Conservation (phyloP, 2,329 filamentous ascomycete genomes). For the Coleophoma cylindrospora region DNA sequence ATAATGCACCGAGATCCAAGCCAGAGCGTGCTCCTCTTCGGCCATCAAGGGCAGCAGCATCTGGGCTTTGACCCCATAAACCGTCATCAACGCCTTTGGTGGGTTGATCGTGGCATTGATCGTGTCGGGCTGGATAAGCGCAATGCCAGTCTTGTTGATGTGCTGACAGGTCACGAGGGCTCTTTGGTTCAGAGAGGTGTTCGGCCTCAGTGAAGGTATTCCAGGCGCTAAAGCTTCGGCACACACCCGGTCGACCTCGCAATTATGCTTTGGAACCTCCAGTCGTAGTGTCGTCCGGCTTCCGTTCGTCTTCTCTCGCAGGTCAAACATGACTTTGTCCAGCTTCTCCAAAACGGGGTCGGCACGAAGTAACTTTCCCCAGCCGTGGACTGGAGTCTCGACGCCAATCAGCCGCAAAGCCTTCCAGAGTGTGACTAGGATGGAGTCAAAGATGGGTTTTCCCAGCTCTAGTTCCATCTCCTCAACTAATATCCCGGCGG, state of each 20-base stretch:
- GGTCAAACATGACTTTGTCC: neutral
- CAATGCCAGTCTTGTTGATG: neutral
- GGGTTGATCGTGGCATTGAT: neutral
- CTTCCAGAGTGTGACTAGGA: conserved; percentile 1
- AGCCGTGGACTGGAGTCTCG: conserved; percentile 1
- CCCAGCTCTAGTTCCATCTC: conserved; percentile 1
- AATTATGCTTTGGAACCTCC: conserved; percentile 1
- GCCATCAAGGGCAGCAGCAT: neutral
- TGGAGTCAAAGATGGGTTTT: conserved; percentile 2
- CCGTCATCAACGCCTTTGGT: neutral
- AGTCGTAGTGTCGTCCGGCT: conserved; percentile 1
- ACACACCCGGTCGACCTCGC: neutral
- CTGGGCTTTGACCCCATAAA: conserved; percentile 1
- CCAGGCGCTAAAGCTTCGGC: neutral
- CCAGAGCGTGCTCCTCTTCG: neutral
- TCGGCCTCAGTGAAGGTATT: neutral
- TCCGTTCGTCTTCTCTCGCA: neutral
- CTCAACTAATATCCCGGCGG: neutral
- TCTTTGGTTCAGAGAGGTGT: conserved; percentile 1
- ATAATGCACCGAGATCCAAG: conserved; percentile 1
- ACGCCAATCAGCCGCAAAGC: neutral
- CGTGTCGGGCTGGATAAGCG: neutral
- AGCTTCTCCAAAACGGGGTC: neutral
- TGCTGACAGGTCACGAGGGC: neutral
- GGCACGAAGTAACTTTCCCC: neutral